These are phyloP conservation scores for Salix udensis DNA, from an alignment of 345 rosid genomes.

Conservation along the genomic window DNA sequence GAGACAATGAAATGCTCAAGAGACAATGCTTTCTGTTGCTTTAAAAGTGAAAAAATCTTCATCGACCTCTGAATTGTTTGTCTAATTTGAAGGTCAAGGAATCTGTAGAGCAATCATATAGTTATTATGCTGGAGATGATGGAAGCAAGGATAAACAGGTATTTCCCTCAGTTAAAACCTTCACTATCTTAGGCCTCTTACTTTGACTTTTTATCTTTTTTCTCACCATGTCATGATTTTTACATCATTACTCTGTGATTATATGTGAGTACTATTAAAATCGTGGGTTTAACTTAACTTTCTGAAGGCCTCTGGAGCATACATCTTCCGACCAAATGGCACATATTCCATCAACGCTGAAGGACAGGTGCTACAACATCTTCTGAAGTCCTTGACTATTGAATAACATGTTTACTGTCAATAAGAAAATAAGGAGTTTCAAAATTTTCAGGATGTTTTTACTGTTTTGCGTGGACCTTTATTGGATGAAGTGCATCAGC, in stretches of 20 bases:
- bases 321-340: conserved; percentile 84
- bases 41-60: too few species aligned
- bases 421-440: background rate
- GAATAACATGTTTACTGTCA: background rate
- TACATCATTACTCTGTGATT: background rate
- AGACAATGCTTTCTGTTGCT: too few species aligned
- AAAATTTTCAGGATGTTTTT: conserved; percentile 43
- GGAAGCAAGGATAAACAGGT: conserved; percentile 88
- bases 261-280: background rate
- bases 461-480: conserved; percentile 70
- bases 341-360: conserved; percentile 28
- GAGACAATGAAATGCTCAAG: too few species aligned
- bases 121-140: conserved; percentile 76
- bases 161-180: background rate
- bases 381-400: background rate
- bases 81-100: conserved; percentile 20
- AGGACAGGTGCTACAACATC: conserved; percentile 18
- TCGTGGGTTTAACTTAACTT: conserved; percentile 7
- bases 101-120: conserved; percentile 54
- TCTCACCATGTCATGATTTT: background rate
- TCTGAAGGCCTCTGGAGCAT: conserved; percentile 90
- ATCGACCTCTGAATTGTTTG: background rate
- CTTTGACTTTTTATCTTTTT: background rate
- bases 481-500: conserved; percentile 81
- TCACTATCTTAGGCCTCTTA: background rate